A percentile compares a stretch with the other conserved stretches of the same genome.
These are phyloP conservation scores for Thielaviopsis ethacetica DNA, from an alignment of 2,329 filamentous ascomycete genomes.

Conservation along the genomic window DNA sequence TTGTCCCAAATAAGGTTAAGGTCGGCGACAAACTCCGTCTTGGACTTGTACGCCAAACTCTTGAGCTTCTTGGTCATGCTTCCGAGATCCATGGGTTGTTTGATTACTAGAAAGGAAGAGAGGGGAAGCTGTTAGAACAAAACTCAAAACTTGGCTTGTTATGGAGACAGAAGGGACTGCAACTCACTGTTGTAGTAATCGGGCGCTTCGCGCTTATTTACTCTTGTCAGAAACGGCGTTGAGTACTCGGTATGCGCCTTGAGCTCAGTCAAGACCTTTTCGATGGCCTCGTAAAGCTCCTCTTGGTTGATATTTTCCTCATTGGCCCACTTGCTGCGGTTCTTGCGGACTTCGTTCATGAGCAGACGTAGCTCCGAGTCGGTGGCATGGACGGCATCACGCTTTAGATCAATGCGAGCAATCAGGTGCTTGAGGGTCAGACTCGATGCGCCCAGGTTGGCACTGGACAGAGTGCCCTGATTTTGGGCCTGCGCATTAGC, in stretches of 20 bases:
- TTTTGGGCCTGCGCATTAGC: constrained; percentile 30
- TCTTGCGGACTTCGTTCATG: constrained; percentile 96
- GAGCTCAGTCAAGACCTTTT: constrained; percentile 92
- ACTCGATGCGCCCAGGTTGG: constrained; percentile 89
- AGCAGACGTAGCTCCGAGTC: constrained; percentile 82
- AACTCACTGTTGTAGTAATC: constrained; percentile 79
- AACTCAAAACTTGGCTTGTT: neutral
- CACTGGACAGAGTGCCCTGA: constrained; percentile 67
- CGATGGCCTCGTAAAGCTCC: constrained; percentile 88
- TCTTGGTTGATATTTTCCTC: constrained; percentile 96
- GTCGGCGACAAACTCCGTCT: constrained; percentile 86
- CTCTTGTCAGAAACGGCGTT: constrained; percentile 81
- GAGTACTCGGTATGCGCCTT: constrained; percentile 97
- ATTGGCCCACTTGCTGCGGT: constrained; percentile 96
- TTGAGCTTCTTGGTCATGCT: constrained; percentile 98
- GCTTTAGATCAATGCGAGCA: constrained; percentile 83
- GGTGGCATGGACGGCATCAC: constrained; percentile 75
- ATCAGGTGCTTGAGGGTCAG: constrained; percentile 95
- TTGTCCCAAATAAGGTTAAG: constrained; percentile 95
- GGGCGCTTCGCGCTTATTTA: constrained; percentile 92
- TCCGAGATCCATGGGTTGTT: constrained; percentile 93
- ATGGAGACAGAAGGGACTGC: constrained; percentile 9
- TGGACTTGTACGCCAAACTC: constrained; percentile 62
- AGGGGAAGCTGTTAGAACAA: neutral
- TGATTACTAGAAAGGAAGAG: constrained; percentile 49